Evolutionary conservation across 495 filamentous ascomycete species (phyloP).

Genomic region (Xylaria flabelliformis): DNA sequence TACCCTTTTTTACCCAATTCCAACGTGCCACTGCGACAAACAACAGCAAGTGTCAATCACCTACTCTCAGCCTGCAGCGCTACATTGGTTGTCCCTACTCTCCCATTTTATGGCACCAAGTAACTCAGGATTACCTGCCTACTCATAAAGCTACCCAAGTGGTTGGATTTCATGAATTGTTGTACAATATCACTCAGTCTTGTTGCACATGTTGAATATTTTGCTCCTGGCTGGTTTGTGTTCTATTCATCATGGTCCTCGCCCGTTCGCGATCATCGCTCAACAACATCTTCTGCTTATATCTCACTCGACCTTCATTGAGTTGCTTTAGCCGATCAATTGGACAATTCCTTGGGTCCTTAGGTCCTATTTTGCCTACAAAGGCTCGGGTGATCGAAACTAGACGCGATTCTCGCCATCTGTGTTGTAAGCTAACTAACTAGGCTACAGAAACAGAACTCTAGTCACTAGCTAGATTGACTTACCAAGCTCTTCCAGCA

Average conservation of each 20-base stretch:
- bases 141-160: neutral
- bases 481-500: neutral
- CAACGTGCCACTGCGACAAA: neutral
- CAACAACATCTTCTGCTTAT: neutral
- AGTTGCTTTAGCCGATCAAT: neutral
- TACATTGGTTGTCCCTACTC: slow-evolving; percentile 11
- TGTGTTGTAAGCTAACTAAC: neutral
- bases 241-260: neutral
- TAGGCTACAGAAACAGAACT: neutral
- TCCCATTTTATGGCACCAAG: neutral
- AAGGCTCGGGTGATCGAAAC: neutral
- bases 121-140: neutral
- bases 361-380: neutral
- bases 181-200: neutral
- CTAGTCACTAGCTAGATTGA: neutral
- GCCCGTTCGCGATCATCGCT: neutral
- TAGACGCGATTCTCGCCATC: neutral
- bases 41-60: neutral
- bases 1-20: neutral
- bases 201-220: neutral
- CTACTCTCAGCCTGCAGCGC: neutral
- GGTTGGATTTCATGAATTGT: neutral
- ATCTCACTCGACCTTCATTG: neutral
- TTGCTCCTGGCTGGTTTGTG: neutral
- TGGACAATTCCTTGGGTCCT: neutral